phyloP scores from a whole-genome alignment of 2,329 filamentous ascomycete species.

The Aspergillus pseudotamarii region DNA sequence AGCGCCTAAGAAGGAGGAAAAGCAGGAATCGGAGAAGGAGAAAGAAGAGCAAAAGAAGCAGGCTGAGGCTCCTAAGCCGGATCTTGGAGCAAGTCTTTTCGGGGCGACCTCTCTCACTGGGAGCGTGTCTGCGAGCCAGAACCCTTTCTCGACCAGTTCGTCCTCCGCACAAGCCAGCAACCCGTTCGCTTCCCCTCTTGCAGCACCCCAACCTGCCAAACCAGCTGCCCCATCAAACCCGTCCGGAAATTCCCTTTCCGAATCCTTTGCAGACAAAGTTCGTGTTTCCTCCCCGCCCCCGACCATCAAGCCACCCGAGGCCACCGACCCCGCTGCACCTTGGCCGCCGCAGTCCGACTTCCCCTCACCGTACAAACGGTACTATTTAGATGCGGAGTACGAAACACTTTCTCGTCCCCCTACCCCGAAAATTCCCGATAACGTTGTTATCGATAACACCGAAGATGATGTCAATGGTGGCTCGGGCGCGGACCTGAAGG shows the following conservation, averaged over 20 bases:
- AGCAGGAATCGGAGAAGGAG: slow-evolving; percentile 17
- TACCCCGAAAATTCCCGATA: slow-evolving; percentile 51
- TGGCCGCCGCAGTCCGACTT: slow-evolving; percentile 73
- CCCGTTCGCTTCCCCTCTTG: slow-evolving; percentile 60
- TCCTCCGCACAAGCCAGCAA: slow-evolving; percentile 49
- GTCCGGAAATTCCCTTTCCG: slow-evolving; percentile 66
- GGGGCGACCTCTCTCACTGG: slow-evolving; percentile 49
- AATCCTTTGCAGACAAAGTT: slow-evolving; percentile 74
- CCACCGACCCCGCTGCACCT: slow-evolving; percentile 59
- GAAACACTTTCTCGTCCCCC: slow-evolving; percentile 72
- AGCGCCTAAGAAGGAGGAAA: slow-evolving; percentile 28
- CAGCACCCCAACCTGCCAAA: slow-evolving; percentile 37
- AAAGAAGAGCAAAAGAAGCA: slow-evolving; percentile 20
- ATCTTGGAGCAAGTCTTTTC: slow-evolving; percentile 64
- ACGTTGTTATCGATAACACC: slow-evolving; percentile 47
- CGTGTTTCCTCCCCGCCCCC: slow-evolving; percentile 50
- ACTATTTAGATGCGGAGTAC: slow-evolving; percentile 88
- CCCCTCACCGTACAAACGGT: slow-evolving; percentile 71
- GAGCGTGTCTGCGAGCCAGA: slow-evolving; percentile 44
- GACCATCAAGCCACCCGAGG: slow-evolving; percentile 34
- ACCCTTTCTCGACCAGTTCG: slow-evolving; percentile 56
- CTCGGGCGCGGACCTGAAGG: slow-evolving; percentile 56
- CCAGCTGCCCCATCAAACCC: slow-evolving; percentile 39
- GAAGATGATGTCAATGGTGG: slow-evolving; percentile 39
- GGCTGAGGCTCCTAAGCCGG: slow-evolving; percentile 31